Evolutionary conservation across 352 stramenopile species (phyloP).

Genomic region (Phytophthora macrochlamydospora): DNA sequence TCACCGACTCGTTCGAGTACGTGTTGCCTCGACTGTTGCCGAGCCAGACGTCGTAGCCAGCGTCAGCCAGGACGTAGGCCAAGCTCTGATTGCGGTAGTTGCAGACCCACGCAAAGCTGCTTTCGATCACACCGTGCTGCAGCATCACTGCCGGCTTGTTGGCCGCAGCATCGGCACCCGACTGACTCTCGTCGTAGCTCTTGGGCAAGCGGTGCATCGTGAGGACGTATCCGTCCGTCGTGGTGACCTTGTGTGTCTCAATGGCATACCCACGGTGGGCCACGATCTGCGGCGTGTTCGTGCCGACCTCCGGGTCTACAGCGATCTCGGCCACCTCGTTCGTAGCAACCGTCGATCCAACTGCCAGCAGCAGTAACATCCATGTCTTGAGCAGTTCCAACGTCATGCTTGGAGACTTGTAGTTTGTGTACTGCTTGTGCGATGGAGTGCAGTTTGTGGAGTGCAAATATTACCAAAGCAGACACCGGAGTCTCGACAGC

Average conservation of each 20-base stretch:
- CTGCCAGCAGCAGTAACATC: conserved; percentile 9
- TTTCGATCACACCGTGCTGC: conserved; percentile 57
- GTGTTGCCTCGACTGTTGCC: conserved; percentile 61
- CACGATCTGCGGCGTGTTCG: conserved; percentile 28
- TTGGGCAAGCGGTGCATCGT: conserved; percentile 55
- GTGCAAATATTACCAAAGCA: not conserved
- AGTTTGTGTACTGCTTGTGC: conserved; percentile 15
- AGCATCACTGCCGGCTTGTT: conserved; percentile 53
- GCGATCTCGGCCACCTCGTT: conserved; percentile 7
- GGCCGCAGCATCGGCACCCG: conserved; percentile 6
- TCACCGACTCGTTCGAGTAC: conserved; percentile 48
- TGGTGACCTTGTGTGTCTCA: conserved; percentile 50
- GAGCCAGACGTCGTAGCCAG: conserved; percentile 65
- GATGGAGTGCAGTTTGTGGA: conserved; percentile 18
- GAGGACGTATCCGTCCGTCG: conserved; percentile 55
- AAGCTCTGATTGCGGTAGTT: conserved; percentile 63
- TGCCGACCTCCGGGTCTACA: conserved; percentile 31
- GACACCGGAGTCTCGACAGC: not conserved
- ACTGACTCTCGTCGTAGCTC: conserved; percentile 44
- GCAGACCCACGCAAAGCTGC: conserved; percentile 51
- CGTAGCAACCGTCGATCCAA: not conserved
- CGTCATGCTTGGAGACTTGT: conserved; percentile 10
- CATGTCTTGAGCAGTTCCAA: not conserved
- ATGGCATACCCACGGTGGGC: conserved; percentile 39
- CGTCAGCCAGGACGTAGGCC: conserved; percentile 53